These are phyloP conservation scores for Chloroidium sp. DNA, from an alignment of 163 green algal species.

Conservation along the genomic window DNA sequence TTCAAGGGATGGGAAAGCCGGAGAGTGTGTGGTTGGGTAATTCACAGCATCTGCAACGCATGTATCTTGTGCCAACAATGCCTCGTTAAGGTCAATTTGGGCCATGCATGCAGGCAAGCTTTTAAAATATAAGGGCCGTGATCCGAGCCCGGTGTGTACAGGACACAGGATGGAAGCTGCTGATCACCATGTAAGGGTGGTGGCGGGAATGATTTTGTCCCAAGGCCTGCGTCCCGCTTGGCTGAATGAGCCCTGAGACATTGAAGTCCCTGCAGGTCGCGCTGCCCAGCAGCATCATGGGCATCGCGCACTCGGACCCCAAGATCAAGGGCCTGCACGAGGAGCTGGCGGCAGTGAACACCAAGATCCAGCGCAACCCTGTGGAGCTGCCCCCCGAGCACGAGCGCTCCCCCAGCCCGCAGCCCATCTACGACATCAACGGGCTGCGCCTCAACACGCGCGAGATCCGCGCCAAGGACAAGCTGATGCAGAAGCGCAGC, in stretches of 20 bases:
- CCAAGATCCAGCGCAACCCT: constrained; percentile 44
- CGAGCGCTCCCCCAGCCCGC: constrained; percentile 80
- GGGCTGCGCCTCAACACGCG: constrained; percentile 83
- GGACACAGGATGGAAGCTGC: too few species aligned
- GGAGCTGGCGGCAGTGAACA: constrained; percentile 49
- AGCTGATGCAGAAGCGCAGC: constrained; percentile 53
- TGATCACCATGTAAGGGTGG: too few species aligned
- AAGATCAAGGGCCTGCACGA: constrained; percentile 49
- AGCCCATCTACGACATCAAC: constrained; percentile 54
- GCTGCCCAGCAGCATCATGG: constrained; percentile 51
- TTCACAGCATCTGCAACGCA: too few species aligned
- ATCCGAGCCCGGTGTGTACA: too few species aligned
- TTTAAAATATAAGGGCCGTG: too few species aligned
- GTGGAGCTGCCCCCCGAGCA: constrained; percentile 71
- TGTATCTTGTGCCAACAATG: too few species aligned
- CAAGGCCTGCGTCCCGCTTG: too few species aligned
- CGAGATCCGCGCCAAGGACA: constrained; percentile 60
- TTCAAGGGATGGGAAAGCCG: neutral
- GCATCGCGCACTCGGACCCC: constrained; percentile 36
- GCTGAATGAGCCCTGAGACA: too few species aligned
- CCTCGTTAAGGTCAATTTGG: too few species aligned
- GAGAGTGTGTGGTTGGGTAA: neutral
- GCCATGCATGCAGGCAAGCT: too few species aligned
- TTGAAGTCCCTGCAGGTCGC: constrained; percentile 31
- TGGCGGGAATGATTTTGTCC: too few species aligned